A percentile compares a stretch with the other conserved stretches of the same genome.
Conservation (phyloP, 257 asterid species). For the Nemophila menziesii region DNA sequence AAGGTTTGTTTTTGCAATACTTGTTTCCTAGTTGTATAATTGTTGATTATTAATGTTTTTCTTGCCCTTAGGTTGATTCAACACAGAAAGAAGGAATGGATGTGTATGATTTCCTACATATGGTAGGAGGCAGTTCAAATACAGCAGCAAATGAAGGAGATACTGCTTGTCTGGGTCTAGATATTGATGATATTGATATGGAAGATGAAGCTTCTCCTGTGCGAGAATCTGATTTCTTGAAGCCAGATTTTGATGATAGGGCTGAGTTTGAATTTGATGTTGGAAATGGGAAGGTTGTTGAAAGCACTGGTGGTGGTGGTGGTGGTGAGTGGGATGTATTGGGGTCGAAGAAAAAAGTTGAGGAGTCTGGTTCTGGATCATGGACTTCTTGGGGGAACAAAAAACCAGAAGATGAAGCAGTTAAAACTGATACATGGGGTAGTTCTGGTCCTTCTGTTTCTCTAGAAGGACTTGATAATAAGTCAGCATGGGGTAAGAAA, state of each 20-base stretch:
- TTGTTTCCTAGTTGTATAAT: slow-evolving; percentile 1
- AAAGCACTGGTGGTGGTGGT: slow-evolving; percentile 10
- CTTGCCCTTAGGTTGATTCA: slow-evolving; percentile 40
- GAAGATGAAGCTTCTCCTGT: slow-evolving; percentile 70
- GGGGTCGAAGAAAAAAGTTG: slow-evolving; percentile 6
- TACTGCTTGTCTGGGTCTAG: slow-evolving; percentile 72
- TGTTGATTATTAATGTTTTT: slow-evolving; percentile 7
- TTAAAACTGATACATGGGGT: not conserved
- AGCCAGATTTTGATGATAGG: slow-evolving; percentile 70
- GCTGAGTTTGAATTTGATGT: slow-evolving; percentile 24
- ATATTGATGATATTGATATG: slow-evolving; percentile 52
- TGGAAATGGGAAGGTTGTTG: slow-evolving; percentile 18
- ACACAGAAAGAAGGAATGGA: slow-evolving; percentile 43
- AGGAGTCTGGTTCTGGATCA: slow-evolving; percentile 17
- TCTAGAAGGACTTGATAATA: not conserved
- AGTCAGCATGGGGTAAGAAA: slow-evolving; percentile 8
- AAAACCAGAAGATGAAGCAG: slow-evolving; percentile 10
- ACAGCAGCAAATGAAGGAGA: slow-evolving; percentile 37
- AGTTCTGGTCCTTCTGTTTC: not conserved
- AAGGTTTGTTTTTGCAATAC: slow-evolving; percentile 45
- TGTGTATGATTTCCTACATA: slow-evolving; percentile 72
- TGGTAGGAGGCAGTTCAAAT: slow-evolving; percentile 49
- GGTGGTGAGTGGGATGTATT: slow-evolving; percentile 7
- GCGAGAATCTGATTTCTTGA: slow-evolving; percentile 47
- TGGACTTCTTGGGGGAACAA: slow-evolving; percentile 38